Evolutionary conservation across 768 basidiomycete genomes (phyloP).

Genomic region (Mycena chlorophos): DNA sequence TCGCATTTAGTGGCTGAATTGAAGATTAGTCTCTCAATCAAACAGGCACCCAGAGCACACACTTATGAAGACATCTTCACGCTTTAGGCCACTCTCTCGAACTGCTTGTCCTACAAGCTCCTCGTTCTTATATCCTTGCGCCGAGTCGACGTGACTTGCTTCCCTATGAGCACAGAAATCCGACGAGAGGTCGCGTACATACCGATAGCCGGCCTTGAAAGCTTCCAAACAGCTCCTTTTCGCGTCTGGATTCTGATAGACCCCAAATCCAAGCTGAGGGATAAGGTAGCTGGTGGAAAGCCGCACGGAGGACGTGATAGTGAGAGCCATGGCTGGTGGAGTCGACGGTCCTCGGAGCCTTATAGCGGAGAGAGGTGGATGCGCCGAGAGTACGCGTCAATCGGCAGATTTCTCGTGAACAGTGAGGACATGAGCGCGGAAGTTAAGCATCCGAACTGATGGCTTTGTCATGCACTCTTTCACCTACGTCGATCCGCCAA

Average conservation of each 20-base stretch:
- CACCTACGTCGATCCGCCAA: constrained; percentile 62
- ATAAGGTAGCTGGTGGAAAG: constrained; percentile 41
- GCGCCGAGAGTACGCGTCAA: background rate
- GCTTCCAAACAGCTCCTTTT: constrained; percentile 53
- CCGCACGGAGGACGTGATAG: background rate
- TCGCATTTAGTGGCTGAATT: constrained; percentile 64
- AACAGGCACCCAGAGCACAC: constrained; percentile 23
- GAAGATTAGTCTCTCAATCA: background rate
- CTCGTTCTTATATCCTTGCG: constrained; percentile 70
- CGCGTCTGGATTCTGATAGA: constrained; percentile 56
- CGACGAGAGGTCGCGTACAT: background rate
- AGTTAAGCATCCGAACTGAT: background rate
- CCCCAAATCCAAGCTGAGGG: constrained; percentile 62
- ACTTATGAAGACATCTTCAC: constrained; percentile 76
- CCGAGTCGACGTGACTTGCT: constrained; percentile 72
- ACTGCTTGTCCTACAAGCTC: constrained; percentile 60
- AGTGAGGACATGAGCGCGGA: background rate
- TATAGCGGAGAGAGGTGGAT: background rate
- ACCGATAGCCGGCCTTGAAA: constrained; percentile 60
- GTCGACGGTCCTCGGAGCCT: background rate
- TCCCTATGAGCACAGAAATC: background rate
- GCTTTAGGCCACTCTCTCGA: constrained; percentile 51
- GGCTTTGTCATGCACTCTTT: constrained; percentile 35
- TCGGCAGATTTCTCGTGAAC: no score
- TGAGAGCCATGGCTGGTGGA: constrained; percentile 16